Conservation (phyloP, 345 rosid genomes). For the Populus pruinosa region DNA sequence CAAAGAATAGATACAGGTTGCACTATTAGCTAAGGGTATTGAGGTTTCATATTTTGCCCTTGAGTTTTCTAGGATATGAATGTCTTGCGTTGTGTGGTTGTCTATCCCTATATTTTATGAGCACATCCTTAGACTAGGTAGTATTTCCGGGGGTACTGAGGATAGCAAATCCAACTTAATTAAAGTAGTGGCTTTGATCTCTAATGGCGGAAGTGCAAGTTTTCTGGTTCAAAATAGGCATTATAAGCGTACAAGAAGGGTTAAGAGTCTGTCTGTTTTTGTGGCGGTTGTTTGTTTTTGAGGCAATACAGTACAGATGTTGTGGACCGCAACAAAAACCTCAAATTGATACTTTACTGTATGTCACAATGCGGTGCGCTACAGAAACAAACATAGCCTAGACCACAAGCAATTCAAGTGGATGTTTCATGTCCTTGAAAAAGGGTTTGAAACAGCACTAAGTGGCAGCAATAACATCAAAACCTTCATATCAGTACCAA, state of each 20-base stretch:
- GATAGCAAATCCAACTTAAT: not conserved
- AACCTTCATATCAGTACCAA: too few relatives aligned
- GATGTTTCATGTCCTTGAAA: too few relatives aligned
- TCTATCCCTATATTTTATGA: constrained; percentile 9
- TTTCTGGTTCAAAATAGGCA: not conserved
- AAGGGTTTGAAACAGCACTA: not conserved
- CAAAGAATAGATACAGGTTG: too few relatives aligned
- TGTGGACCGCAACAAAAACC: too few relatives aligned
- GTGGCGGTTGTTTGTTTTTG: too few relatives aligned
- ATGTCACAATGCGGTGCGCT: too few relatives aligned
- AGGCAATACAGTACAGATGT: too few relatives aligned
- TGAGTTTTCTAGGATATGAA: not conserved
- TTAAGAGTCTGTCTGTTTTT: too few relatives aligned
- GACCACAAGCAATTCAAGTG: too few relatives aligned
- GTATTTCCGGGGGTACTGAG: not conserved
- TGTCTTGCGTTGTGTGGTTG: not conserved
- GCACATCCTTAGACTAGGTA: not conserved
- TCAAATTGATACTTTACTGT: too few relatives aligned
- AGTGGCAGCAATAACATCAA: not conserved
- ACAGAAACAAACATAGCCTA: too few relatives aligned
- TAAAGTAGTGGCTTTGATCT: not conserved
- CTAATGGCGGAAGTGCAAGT: not conserved
- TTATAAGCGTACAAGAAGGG: not conserved
- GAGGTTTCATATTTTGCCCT: not conserved
- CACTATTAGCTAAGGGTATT: too few relatives aligned